Conservation (phyloP, 306 rosid genomes). For the Acacia confusa region DNA sequence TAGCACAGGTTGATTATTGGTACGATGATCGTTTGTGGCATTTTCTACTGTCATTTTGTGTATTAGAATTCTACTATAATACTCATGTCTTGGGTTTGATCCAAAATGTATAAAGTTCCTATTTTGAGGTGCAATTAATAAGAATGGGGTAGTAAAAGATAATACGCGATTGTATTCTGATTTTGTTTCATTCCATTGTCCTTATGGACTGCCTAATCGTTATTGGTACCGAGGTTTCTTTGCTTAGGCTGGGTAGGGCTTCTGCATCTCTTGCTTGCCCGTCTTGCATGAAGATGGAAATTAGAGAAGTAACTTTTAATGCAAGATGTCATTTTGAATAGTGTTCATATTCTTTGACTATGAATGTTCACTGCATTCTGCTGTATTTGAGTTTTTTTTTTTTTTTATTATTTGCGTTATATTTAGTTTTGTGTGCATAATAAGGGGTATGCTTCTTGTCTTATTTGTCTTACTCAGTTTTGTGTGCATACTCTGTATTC, state of each 20-base stretch:
- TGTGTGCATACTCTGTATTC: not conserved
- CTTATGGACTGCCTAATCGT: not conserved
- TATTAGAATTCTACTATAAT: not conserved
- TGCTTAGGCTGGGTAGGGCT: not conserved
- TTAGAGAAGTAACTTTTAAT: not conserved
- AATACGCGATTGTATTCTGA: not conserved
- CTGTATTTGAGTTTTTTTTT: not conserved
- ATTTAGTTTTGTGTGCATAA: not conserved
- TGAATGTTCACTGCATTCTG: not conserved
- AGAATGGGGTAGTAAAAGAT: not conserved
- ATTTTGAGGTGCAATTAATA: not conserved
- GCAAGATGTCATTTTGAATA: not conserved
- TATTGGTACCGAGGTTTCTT: not conserved
- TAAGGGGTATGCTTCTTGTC: not conserved
- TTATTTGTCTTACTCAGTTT: not conserved
- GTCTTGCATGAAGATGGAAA: slow-evolving; percentile 1
- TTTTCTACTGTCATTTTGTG: not conserved
- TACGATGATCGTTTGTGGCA: not conserved
- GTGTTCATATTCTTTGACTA: not conserved
- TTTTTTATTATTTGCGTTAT: not conserved
- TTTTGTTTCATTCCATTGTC: not conserved
- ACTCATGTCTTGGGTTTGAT: not conserved
- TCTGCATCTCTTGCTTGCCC: not conserved
- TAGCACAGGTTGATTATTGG: not conserved
- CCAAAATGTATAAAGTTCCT: not conserved